phyloP scores from a whole-genome alignment of 345 rosid species.

The Gossypium rotundifolium region DNA sequence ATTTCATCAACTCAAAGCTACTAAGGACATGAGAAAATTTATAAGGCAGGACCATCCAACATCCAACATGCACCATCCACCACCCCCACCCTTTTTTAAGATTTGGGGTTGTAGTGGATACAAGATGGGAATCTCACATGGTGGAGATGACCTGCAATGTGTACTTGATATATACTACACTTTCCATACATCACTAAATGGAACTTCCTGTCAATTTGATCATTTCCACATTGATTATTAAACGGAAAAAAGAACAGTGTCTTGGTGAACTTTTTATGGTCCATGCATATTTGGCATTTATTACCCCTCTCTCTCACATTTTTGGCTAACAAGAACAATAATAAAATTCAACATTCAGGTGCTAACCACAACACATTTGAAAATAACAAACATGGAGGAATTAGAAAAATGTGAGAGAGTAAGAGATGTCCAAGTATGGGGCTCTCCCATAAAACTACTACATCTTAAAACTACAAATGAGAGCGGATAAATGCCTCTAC shows the following conservation, averaged over 20 bases:
- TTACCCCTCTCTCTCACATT: slow-evolving; percentile 39
- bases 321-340: slow-evolving; percentile 32
- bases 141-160: slow-evolving; percentile 24
- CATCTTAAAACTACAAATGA: slow-evolving; percentile 25
- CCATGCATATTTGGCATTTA: slow-evolving; percentile 19
- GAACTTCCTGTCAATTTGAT: slow-evolving; percentile 22
- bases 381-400: background rate
- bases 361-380: slow-evolving; percentile 37
- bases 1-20: background rate
- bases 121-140: slow-evolving; percentile 19
- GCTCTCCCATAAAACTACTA: slow-evolving; percentile 31
- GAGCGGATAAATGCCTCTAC: slow-evolving; percentile 6
- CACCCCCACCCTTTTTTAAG: background rate
- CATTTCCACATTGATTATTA: slow-evolving; percentile 20
- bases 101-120: background rate
- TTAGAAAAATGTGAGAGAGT: background rate
- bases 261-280: slow-evolving; percentile 20
- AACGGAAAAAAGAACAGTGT: background rate
- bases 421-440: slow-evolving; percentile 26
- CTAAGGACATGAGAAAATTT: background rate
- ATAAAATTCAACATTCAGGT: slow-evolving; percentile 46
- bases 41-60: slow-evolving; percentile 6
- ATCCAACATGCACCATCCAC: background rate
- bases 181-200: slow-evolving; percentile 31
- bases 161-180: slow-evolving; percentile 31